phyloP scores from a whole-genome alignment of 768 basidiomycete genomes.

The Sutorius australiensis region DNA sequence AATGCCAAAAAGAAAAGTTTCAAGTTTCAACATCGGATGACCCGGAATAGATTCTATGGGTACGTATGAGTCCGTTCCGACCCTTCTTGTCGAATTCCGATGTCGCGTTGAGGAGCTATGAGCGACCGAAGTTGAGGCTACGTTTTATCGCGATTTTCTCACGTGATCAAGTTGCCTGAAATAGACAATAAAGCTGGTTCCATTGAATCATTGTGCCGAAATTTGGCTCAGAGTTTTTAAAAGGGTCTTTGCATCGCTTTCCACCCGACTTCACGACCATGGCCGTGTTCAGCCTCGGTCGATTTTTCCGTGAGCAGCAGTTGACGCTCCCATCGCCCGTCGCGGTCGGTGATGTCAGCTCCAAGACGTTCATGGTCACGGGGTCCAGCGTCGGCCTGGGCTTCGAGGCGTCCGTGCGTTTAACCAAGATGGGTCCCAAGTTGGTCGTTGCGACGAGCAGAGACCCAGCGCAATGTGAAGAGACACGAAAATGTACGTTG shows the following conservation, averaged over 20 bases:
- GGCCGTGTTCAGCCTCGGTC: background rate
- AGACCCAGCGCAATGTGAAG: constrained; percentile 22
- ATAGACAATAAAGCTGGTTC: no score
- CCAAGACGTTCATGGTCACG: constrained; percentile 45
- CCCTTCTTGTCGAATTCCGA: no score
- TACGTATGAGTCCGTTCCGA: no score
- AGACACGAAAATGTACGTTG: constrained; percentile 9
- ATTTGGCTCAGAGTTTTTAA: background rate
- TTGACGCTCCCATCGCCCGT: constrained; percentile 7
- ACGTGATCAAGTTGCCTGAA: no score
- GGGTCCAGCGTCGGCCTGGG: constrained; percentile 43
- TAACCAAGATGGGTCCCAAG: constrained; percentile 31
- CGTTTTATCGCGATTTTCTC: no score
- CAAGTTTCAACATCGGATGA: no score
- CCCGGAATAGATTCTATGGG: no score
- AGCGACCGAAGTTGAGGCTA: no score
- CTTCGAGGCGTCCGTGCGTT: constrained; percentile 26
- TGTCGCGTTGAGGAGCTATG: no score
- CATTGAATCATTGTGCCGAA: background rate
- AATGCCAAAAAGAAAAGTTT: no score
- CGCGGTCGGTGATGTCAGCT: constrained; percentile 33
- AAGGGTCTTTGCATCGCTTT: background rate
- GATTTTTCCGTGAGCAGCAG: constrained; percentile 20
- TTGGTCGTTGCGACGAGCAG: constrained; percentile 34
- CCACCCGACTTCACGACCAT: background rate